Base-by-base conservation (phyloP, 768 basidiomycete genomes). In the Suillus subluteus region DNA sequence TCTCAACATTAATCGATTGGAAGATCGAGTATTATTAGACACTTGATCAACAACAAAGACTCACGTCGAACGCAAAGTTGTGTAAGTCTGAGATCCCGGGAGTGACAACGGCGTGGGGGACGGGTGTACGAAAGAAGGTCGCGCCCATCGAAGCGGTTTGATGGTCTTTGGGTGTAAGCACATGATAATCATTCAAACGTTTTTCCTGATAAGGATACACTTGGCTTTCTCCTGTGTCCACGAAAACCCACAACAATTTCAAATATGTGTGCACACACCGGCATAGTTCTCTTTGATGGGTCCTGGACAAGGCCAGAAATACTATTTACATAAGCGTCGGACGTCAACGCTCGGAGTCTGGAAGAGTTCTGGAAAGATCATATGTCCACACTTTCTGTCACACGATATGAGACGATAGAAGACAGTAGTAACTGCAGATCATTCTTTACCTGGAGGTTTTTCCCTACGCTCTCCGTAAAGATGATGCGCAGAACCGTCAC, bases 61-160 rank as follows among this genome's bases (percentile, higher is more conserved):
- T 76, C 73, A 78, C 71, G 71, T 75, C 74, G 68, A 66, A 67
- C 61, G 68, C 43, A 58, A 65, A 30, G 62, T 44, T 40, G 43
- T 59, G 40, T 62, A 3, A 62, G 38, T 61, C 67, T 68, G 69
- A 68, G 65, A 69, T 23, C 67, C 69, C 67, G 56, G 67, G 68
- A 65, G 61, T 32, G 56, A 30, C 63, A 66, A 64, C 43, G 32
- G 58, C 37, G 50, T 62, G 56, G 62, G 66, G 37, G 35, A 62
- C 50, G 35, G n/a, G 38, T 59, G 65, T 68, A 62, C 32, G 58
- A 61, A 68, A 50, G 52, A 59, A 65, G 21, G 68, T 73, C 64
- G 70, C 64, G 67, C 61, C 43, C 5, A 41, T 52, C 67, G 65
- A 65, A 67, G 62, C 69, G 64, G 43, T 66, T 68, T 48, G 65